These are phyloP conservation scores for Tulasnella sp. DNA, from an alignment of 768 basidiomycete genomes.

Conservation along the genomic window DNA sequence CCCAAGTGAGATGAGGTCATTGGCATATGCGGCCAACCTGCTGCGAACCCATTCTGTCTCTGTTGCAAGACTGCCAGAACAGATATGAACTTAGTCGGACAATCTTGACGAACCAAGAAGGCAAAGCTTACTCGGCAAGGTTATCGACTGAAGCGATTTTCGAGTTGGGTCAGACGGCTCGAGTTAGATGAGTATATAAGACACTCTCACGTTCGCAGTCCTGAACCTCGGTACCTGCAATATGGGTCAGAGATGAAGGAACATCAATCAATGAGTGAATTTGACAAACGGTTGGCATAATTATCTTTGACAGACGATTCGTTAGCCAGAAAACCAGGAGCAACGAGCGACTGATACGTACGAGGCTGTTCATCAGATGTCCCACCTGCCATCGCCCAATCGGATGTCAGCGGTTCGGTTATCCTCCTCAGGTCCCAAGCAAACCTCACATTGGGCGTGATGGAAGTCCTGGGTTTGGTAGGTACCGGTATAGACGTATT, in stretches of 20 bases:
- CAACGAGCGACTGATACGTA: not conserved
- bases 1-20: constrained; percentile 51
- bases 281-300: constrained; percentile 13
- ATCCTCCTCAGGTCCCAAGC: not conserved
- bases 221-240: not conserved
- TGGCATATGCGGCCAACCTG: constrained; percentile 44
- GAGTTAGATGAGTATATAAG: not conserved
- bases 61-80: constrained; percentile 49
- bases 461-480: constrained; percentile 20
- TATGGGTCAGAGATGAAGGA: too few relatives aligned
- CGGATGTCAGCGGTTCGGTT: not conserved
- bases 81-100: not conserved
- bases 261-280: not conserved
- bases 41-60: constrained; percentile 49
- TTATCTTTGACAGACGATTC: not conserved
- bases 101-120: not conserved
- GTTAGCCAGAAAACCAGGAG: not conserved
- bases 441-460: constrained; percentile 11
- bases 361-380: constrained; percentile 1
- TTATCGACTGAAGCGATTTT: constrained; percentile 14
- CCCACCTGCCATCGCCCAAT: not conserved
- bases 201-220: not conserved
- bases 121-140: constrained; percentile 18
- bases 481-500: constrained; percentile 21
- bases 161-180: not conserved